Percentiles rank a stretch among this genome's conserved stretches.
phyloP scores from a whole-genome alignment of 129 eudicot species.

The Saussurea involucrata region DNA sequence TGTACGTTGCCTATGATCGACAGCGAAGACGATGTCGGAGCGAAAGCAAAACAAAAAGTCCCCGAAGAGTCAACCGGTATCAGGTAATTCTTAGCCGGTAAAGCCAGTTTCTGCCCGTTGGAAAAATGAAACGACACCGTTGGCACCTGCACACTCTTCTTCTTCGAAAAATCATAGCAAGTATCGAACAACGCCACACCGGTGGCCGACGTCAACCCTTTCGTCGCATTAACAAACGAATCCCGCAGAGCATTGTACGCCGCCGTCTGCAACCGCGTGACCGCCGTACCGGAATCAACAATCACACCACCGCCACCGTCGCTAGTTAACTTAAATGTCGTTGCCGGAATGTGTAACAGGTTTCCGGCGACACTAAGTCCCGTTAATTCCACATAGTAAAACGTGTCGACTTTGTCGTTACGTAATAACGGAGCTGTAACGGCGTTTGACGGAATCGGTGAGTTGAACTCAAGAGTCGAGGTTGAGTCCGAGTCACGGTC shows the following conservation, averaged over 20 bases:
- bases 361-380: conserved; percentile 67
- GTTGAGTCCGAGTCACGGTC: conserved; percentile 67
- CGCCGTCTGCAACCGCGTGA: conserved; percentile 53
- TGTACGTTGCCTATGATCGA: conserved; percentile 75
- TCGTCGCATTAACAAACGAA: conserved; percentile 47
- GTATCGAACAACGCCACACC: conserved; percentile 72
- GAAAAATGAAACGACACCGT: conserved; percentile 66
- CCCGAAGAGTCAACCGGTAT: conserved; percentile 68
- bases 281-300: conserved; percentile 75
- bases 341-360: conserved; percentile 28
- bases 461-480: conserved; percentile 62
- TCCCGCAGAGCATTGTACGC: conserved; percentile 58
- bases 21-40: conserved; percentile 63
- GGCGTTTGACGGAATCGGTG: conserved; percentile 36
- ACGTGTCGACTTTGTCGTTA: conserved; percentile 49
- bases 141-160: conserved; percentile 62
- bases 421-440: conserved; percentile 53
- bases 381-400: conserved; percentile 48
- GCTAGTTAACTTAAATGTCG: conserved; percentile 25
- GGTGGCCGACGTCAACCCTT: conserved; percentile 35
- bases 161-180: conserved; percentile 51
- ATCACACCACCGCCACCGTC: conserved; percentile 74
- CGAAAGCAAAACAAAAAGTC: conserved; percentile 76
- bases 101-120: conserved; percentile 41
- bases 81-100: conserved; percentile 79